phyloP scores from a whole-genome alignment of 176 grass and related monocot genomes.

The Tuctoria greenei region DNA sequence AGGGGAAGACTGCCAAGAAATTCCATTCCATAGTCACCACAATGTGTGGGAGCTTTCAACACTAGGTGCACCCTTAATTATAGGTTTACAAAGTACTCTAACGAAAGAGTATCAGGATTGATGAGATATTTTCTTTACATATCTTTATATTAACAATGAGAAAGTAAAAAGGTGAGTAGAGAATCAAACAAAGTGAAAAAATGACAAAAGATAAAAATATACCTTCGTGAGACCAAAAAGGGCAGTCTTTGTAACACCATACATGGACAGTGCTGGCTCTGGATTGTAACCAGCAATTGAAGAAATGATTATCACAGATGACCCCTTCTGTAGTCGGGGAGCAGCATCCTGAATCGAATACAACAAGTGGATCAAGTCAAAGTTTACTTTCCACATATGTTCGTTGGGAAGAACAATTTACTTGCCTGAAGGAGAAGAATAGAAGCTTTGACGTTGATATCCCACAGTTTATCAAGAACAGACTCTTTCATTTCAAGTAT shows the following conservation, averaged over 20 bases:
- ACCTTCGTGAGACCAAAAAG: conserved; percentile 95
- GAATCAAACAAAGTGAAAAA: not conserved
- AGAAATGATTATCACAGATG: conserved; percentile 90
- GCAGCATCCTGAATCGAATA: conserved; percentile 56
- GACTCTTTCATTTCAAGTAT: conserved; percentile 78
- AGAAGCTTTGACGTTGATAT: conserved; percentile 90
- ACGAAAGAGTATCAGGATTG: not conserved
- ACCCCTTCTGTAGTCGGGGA: conserved; percentile 65
- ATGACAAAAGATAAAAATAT: conserved; percentile 21
- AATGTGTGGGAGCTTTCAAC: too few species aligned
- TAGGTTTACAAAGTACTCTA: too few species aligned
- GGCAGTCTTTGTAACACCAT: conserved; percentile 97
- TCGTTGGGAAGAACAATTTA: conserved; percentile 12
- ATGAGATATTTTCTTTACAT: not conserved
- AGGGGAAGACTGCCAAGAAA: too few species aligned
- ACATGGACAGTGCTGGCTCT: conserved; percentile 63
- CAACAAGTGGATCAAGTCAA: not conserved
- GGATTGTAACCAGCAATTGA: conserved; percentile 88
- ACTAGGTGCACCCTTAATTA: too few species aligned
- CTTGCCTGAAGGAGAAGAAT: conserved; percentile 82
- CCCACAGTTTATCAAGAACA: conserved; percentile 93
- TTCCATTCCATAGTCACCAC: too few species aligned
- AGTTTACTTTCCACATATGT: conserved; percentile 3
- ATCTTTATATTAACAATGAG: not conserved
- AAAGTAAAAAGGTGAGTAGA: not conserved